These are phyloP conservation scores for Pseudogymnoascus sp. DNA, from an alignment of 2,329 filamentous ascomycete species.

Conservation along the genomic window DNA sequence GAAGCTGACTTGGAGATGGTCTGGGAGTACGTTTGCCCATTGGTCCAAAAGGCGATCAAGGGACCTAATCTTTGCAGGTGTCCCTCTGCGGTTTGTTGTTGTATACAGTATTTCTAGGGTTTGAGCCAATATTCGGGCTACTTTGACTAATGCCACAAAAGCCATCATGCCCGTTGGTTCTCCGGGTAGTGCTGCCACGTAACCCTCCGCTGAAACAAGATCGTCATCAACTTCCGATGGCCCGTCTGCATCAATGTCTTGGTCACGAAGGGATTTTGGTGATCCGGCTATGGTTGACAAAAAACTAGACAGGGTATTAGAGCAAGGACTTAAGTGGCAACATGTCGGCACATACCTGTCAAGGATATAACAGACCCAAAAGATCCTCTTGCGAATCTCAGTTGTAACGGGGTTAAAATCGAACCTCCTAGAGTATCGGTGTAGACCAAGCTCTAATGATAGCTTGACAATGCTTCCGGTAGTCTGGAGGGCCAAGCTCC, in stretches of 20 bases:
- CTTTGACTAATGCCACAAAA: conserved; percentile 15
- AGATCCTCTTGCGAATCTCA: conserved; percentile 14
- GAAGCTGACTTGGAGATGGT: conserved; percentile 13
- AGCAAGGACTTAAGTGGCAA: background rate
- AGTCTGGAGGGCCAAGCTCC: conserved; percentile 14
- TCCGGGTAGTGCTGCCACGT: conserved; percentile 11
- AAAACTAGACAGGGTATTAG: background rate
- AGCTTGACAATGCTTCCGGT: conserved; percentile 14
- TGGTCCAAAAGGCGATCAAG: conserved; percentile 14
- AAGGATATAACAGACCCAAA: conserved; percentile 17
- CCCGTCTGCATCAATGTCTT: conserved; percentile 10
- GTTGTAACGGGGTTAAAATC: conserved; percentile 14
- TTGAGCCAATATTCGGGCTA: conserved; percentile 13
- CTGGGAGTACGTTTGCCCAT: conserved; percentile 14
- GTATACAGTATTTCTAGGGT: conserved; percentile 15
- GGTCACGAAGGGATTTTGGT: conserved; percentile 15
- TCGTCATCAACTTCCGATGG: conserved; percentile 16
- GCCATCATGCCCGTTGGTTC: conserved; percentile 15
- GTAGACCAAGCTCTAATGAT: conserved; percentile 14
- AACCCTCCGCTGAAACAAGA: conserved; percentile 13
- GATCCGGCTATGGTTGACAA: conserved; percentile 13
- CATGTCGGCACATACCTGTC: conserved; percentile 9
- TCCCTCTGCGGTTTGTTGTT: conserved; percentile 13
- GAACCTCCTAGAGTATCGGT: conserved; percentile 15
- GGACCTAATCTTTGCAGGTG: conserved; percentile 13